Conservation (phyloP, 257 asterid genomes). For the Penstemon eatonii region DNA sequence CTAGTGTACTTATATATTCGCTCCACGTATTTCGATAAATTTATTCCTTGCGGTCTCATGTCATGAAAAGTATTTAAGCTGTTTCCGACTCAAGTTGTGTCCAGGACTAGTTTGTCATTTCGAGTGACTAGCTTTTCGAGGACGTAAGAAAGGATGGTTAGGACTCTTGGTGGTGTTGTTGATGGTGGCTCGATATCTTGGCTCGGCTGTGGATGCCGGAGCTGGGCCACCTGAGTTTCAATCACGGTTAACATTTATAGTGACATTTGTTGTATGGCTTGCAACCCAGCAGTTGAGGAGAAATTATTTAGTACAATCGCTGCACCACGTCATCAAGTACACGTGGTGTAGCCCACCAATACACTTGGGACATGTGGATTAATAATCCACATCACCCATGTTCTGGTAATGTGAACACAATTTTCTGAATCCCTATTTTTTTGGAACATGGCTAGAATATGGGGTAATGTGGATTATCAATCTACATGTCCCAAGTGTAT, state of each 20-base stretch:
- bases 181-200: constrained; percentile 25
- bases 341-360: too few relatives aligned
- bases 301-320: too few relatives aligned
- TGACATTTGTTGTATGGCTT: constrained; percentile 5
- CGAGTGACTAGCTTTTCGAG: constrained; percentile 73
- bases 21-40: constrained; percentile 68
- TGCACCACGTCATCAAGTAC: too few relatives aligned
- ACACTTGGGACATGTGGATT: too few relatives aligned
- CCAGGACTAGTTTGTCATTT: constrained; percentile 46
- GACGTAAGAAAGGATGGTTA: constrained; percentile 59
- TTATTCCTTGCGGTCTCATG: constrained; percentile 62
- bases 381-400: too few relatives aligned
- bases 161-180: constrained; percentile 58
- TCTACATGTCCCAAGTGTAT: too few relatives aligned
- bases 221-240: constrained; percentile 36
- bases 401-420: too few relatives aligned
- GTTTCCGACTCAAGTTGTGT: constrained; percentile 26
- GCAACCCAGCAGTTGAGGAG: too few relatives aligned
- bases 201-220: constrained; percentile 35
- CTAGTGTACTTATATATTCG: constrained; percentile 79
- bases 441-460: too few relatives aligned
- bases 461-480: too few relatives aligned
- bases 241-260: constrained; percentile 53
- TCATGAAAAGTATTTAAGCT: constrained; percentile 66
- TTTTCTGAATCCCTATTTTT: too few relatives aligned